Evolutionary conservation across 306 rosid species (phyloP).

Genomic region (Sicyos baderoa): DNA sequence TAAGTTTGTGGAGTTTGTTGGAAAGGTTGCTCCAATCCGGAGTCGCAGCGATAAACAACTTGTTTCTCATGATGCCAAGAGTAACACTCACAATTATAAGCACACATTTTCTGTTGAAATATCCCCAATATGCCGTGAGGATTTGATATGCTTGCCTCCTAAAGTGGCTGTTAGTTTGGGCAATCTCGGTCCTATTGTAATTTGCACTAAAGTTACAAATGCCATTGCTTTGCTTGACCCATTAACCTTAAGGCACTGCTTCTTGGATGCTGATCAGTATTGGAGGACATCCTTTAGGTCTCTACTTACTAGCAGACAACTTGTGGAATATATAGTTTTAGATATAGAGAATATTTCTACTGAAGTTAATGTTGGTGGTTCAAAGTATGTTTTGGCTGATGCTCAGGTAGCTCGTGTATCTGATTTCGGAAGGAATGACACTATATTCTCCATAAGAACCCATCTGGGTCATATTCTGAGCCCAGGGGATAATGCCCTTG

Average conservation of each 20-base stretch:
- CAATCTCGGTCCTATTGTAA: constrained; percentile 61
- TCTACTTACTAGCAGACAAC: constrained; percentile 52
- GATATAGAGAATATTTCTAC: constrained; percentile 42
- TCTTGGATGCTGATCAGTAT: constrained; percentile 60
- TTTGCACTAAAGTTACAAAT: constrained; percentile 64
- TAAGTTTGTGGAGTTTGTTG: constrained; percentile 57
- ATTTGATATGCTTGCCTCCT: constrained; percentile 63
- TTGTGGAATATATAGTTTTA: constrained; percentile 58
- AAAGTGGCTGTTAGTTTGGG: constrained; percentile 50
- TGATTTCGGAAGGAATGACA: constrained; percentile 67
- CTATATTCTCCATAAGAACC: constrained; percentile 50
- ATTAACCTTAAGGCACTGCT: constrained; percentile 48
- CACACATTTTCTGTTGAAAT: constrained; percentile 73
- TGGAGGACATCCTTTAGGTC: constrained; percentile 59
- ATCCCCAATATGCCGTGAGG: constrained; percentile 59
- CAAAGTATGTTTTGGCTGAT: constrained; percentile 50
- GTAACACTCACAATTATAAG: constrained; percentile 40
- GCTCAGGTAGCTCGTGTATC: constrained; percentile 66
- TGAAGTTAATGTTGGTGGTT: constrained; percentile 48
- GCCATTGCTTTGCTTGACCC: constrained; percentile 63
- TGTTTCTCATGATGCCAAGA: constrained; percentile 63
- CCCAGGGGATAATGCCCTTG: constrained; percentile 69
- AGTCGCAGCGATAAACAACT: constrained; percentile 51
- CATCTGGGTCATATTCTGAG: constrained; percentile 65
- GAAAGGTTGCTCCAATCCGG: constrained; percentile 43